These are phyloP conservation scores for Piromyces finnis DNA, from an alignment of 192 early-diverging fungal genomes.

Conservation along the genomic window DNA sequence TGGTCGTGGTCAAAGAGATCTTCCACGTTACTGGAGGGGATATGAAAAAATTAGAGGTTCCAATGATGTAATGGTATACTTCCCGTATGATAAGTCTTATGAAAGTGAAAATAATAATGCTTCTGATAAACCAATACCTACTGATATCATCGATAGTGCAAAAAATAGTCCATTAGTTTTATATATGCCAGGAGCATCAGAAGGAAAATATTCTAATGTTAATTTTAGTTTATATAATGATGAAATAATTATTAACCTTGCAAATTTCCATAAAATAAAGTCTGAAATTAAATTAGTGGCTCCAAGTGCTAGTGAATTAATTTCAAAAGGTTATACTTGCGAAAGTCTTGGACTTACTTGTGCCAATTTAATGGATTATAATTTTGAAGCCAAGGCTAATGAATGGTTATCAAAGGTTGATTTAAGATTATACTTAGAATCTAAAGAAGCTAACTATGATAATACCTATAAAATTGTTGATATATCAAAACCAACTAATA, in stretches of 20 bases:
- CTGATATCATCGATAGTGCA: not conserved
- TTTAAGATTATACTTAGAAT: not conserved
- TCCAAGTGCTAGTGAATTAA: not conserved
- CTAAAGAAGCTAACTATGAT: not conserved
- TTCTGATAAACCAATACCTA: not conserved
- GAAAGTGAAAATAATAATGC: not conserved
- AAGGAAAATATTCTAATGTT: not conserved
- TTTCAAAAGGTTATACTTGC: not conserved
- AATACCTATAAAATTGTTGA: not conserved
- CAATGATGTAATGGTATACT: not conserved
- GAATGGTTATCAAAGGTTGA: not conserved
- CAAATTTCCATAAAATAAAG: not conserved
- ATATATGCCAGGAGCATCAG: not conserved
- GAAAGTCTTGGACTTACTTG: not conserved
- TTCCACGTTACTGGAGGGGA: not conserved
- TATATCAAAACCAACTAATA: not conserved
- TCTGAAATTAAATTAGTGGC: not conserved
- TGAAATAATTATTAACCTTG: not conserved
- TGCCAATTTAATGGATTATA: not conserved
- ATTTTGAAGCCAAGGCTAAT: not conserved
- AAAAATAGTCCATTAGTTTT: not conserved
- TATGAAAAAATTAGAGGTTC: not conserved
- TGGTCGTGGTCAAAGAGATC: not conserved
- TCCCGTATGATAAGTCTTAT: not conserved
- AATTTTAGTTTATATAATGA: not conserved